phyloP scores from a whole-genome alignment of 306 rosid species.

The Cucurbita maxima region DNA sequence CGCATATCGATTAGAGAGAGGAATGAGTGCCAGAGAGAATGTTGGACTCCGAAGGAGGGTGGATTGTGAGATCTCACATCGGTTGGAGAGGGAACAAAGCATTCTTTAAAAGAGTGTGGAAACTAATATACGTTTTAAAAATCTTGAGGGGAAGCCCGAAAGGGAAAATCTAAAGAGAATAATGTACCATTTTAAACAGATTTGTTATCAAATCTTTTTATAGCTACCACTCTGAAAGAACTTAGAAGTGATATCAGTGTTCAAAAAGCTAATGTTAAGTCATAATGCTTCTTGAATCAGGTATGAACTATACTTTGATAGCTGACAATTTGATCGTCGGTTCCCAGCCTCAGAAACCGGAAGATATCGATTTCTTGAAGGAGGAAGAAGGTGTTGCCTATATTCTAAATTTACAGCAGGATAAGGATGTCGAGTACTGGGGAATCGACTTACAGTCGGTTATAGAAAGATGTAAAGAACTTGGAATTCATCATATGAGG shows the following conservation, averaged over 20 bases:
- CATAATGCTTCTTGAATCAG: constrained; percentile 30
- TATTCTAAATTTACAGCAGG: constrained; percentile 89
- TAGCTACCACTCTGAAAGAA: background rate
- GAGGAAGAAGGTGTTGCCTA: constrained; percentile 67
- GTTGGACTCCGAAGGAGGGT: too few relatives aligned
- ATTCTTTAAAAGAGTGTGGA: too few relatives aligned
- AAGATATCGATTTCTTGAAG: constrained; percentile 60
- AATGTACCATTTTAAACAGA: background rate
- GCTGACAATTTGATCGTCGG: constrained; percentile 72
- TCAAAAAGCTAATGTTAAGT: background rate
- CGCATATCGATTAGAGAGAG: too few relatives aligned
- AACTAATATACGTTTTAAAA: too few relatives aligned
- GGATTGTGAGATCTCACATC: too few relatives aligned
- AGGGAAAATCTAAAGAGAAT: too few relatives aligned
- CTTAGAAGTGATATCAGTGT: background rate
- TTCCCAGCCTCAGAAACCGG: constrained; percentile 89
- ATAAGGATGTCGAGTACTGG: constrained; percentile 78
- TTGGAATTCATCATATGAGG: constrained; percentile 63
- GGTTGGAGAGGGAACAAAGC: too few relatives aligned
- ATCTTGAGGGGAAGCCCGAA: too few relatives aligned
- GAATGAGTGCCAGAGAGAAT: too few relatives aligned
- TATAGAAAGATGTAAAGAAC: constrained; percentile 35
- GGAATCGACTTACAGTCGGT: constrained; percentile 55
- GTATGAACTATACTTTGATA: constrained; percentile 78
- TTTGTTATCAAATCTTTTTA: background rate